phyloP scores from a whole-genome alignment of 106 monocot species.

The Dioscorea zingiberensis region DNA sequence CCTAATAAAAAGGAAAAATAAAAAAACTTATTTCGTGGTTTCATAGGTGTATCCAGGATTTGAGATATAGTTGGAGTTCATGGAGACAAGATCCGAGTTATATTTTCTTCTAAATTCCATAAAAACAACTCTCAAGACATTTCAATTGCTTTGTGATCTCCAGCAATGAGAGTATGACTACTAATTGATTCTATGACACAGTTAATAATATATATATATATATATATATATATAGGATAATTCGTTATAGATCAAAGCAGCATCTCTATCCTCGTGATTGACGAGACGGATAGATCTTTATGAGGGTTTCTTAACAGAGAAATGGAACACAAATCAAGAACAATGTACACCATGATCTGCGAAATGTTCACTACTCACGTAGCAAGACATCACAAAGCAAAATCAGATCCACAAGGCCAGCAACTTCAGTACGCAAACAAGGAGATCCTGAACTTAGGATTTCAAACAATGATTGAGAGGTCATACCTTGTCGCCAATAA shows the following conservation, averaged over 20 bases:
- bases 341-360: neutral
- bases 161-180: too few relatives aligned
- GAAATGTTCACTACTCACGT: neutral
- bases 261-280: too few relatives aligned
- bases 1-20: neutral
- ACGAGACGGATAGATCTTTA: too few relatives aligned
- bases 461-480: neutral
- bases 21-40: neutral
- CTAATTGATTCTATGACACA: too few relatives aligned
- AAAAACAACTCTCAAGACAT: too few relatives aligned
- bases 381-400: neutral
- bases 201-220: too few relatives aligned
- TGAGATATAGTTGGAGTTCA: neutral
- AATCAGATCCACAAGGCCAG: neutral
- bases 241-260: too few relatives aligned
- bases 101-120: too few relatives aligned
- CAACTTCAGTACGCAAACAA: neutral
- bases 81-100: neutral
- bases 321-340: neutral
- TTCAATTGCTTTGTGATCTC: too few relatives aligned
- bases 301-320: neutral
- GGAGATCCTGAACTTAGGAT: neutral
- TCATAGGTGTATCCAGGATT: neutral
- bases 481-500: slow-evolving; percentile 51
- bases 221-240: too few relatives aligned